These are phyloP conservation scores for Pestalotiopsis sp. DNA, from an alignment of 2,329 filamentous ascomycete genomes.

Conservation along the genomic window DNA sequence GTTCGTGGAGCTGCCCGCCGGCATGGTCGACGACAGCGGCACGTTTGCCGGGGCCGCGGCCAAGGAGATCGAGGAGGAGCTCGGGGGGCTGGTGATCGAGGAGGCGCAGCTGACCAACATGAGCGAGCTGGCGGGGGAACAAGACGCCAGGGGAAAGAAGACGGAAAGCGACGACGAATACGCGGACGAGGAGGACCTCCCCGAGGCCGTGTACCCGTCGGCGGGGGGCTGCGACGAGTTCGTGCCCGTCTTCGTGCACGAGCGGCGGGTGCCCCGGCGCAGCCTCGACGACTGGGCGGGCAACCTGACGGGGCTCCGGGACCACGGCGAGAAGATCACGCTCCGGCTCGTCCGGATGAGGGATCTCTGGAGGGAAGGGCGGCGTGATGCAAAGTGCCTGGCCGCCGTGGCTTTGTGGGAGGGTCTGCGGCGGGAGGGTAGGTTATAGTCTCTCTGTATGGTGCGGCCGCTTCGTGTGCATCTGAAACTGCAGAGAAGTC, in stretches of 20 bases:
- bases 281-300: slow-evolving; percentile 57
- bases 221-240: slow-evolving; percentile 62
- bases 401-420: slow-evolving; percentile 60
- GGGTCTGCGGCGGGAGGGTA: slow-evolving; percentile 48
- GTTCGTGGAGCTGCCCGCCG: slow-evolving; percentile 58
- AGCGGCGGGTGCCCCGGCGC: slow-evolving; percentile 49
- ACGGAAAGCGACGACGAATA: neutral
- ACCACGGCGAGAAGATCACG: slow-evolving; percentile 62
- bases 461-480: too few relatives aligned
- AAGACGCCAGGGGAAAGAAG: too few relatives aligned
- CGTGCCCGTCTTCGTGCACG: slow-evolving; percentile 58
- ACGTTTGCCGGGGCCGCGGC: slow-evolving; percentile 59
- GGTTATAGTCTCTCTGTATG: neutral
- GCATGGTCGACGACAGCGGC: slow-evolving; percentile 57
- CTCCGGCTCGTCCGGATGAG: slow-evolving; percentile 57
- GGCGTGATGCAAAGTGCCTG: slow-evolving; percentile 60
- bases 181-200: slow-evolving; percentile 25
- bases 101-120: slow-evolving; percentile 48
- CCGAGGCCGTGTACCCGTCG: slow-evolving; percentile 55
- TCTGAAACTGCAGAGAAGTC: too few relatives aligned
- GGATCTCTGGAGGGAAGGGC: slow-evolving; percentile 58
- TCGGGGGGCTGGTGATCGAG: slow-evolving; percentile 50
- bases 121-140: slow-evolving; percentile 50
- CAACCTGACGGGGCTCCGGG: slow-evolving; percentile 56
- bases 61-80: slow-evolving; percentile 61